Evolutionary conservation across 2,329 filamentous ascomycete genomes (phyloP).

Genomic region (Pseudocercospora musae): DNA sequence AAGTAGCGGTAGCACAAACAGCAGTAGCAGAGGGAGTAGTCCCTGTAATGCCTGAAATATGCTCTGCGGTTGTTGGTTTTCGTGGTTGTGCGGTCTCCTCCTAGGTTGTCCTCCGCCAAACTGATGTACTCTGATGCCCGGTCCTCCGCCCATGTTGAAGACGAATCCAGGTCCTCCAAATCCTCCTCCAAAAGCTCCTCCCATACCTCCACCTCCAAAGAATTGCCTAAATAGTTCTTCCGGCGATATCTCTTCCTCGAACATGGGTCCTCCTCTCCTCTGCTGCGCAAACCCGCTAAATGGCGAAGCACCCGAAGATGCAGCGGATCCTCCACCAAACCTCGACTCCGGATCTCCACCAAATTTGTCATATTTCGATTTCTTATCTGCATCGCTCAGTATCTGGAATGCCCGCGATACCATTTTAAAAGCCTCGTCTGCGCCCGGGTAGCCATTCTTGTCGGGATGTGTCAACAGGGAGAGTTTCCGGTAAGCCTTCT

Average conservation of each 20-base stretch:
- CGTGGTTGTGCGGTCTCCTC: constrained; percentile 65
- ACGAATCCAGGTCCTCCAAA: constrained; percentile 77
- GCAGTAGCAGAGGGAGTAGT: constrained; percentile 69
- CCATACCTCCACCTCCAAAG: constrained; percentile 69
- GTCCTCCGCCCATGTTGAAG: constrained; percentile 82
- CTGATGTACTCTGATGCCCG: constrained; percentile 89
- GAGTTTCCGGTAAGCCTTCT: constrained; percentile 95
- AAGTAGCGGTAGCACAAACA: constrained; percentile 78
- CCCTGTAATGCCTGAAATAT: constrained; percentile 47
- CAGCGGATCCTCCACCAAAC: constrained; percentile 58
- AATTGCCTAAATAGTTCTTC: constrained; percentile 97
- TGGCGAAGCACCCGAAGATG: constrained; percentile 58
- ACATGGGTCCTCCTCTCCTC: constrained; percentile 57
- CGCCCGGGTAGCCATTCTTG: constrained; percentile 94
- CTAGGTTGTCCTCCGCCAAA: constrained; percentile 80
- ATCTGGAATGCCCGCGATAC: constrained; percentile 91
- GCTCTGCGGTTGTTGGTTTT: constrained; percentile 48
- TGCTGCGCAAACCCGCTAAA: constrained; percentile 60
- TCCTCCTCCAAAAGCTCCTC: constrained; percentile 15
- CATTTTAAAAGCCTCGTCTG: constrained; percentile 98
- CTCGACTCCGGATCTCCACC: constrained; percentile 90
- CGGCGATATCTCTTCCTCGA: constrained; percentile 88
- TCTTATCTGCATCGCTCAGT: constrained; percentile 89
- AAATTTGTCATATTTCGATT: constrained; percentile 79
- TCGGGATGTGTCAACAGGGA: constrained; percentile 94